Base-by-base conservation (phyloP, 371 early-diverging fungal genomes). In the Phascolomyces articulosus region DNA sequence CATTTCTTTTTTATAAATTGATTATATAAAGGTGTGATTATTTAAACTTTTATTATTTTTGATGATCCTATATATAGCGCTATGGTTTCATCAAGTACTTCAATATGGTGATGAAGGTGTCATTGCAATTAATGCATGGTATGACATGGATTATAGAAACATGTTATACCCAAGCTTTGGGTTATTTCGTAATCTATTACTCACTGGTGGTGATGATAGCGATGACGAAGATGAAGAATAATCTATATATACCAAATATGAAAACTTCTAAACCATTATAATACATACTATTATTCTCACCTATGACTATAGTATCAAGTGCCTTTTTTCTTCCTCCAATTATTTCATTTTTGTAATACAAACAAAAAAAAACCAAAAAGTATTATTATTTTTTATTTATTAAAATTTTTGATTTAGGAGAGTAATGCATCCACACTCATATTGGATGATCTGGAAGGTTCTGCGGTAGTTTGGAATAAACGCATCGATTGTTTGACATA, bases 71-170 rank as follows among this genome's bases (percentile, higher is more conserved):
- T 18, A 38, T 24, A 0, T 18, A 80, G 87, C 91, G 0, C 72
- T 90, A 68, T 92, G 92, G 93, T 89, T 85, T 62, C 93, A 93
- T 68, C 87, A 90, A 47, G 93, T 93, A 0, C 67, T 83, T 55
- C 93, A 93, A 69, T 65, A 80, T 6, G 80, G 79, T 11, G 75
- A 79, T 3, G 80, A 85, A 49, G 85, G 85, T n/a, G 87, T 87
- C n/a, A 87, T 92, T 66, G 93, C 93, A 0, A 87, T 93, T 21
- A 93, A 93, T 67, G 91, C 85, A 65, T 93, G 93, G 93, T 93
- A 90, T 65, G 89, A 90, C 68, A 89, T 91, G 87, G 83, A 86
- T 8, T 90, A 85, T 57, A 60, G 62, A 4, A 74, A 72, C 47
- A 69, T 62, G 9, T 27, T 82, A 10, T 79, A 70, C 62, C 73